Evolutionary conservation across 352 stramenopile species (phyloP).

Genomic region (Salisapilia sapeloensis): DNA sequence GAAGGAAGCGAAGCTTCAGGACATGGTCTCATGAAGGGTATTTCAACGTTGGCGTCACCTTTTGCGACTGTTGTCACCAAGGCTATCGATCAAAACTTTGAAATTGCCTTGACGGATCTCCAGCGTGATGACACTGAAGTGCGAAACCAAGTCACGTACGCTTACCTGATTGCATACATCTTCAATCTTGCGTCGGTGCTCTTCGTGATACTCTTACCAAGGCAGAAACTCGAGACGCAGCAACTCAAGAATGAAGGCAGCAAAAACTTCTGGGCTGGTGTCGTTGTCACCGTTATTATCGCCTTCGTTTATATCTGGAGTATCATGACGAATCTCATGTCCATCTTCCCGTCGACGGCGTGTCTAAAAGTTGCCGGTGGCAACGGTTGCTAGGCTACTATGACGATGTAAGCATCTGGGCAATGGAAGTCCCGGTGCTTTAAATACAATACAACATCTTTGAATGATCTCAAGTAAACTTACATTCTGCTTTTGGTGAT

Average conservation of each 20-base stretch:
- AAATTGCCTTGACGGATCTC: constrained; percentile 5
- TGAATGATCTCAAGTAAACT: no score
- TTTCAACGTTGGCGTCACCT: constrained; percentile 37
- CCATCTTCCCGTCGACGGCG: constrained; percentile 9
- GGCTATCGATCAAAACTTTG: no score
- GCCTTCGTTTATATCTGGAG: constrained; percentile 8
- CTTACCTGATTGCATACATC: constrained; percentile 36
- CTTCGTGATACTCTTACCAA: constrained; percentile 24
- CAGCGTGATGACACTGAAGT: constrained; percentile 10
- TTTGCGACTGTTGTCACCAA: no score
- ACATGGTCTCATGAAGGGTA: constrained; percentile 44
- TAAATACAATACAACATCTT: no score
- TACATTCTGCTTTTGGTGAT: no score
- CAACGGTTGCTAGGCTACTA: constrained; percentile 19
- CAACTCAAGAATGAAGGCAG: constrained; percentile 17
- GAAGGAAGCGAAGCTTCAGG: constrained; percentile 49
- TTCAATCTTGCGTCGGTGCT: constrained; percentile 25
- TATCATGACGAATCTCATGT: constrained; percentile 15
- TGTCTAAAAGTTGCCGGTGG: constrained; percentile 19
- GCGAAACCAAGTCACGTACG: constrained; percentile 25
- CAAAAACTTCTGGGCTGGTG: constrained; percentile 11
- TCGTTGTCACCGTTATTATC: constrained; percentile 8
- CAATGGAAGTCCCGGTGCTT: no score
- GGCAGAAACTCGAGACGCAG: constrained; percentile 28
- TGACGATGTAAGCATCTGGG: no score